Percentiles rank a stretch among this genome's conserved stretches.
phyloP scores from a whole-genome alignment of 768 basidiomycete species.

The Boletellus ananas region DNA sequence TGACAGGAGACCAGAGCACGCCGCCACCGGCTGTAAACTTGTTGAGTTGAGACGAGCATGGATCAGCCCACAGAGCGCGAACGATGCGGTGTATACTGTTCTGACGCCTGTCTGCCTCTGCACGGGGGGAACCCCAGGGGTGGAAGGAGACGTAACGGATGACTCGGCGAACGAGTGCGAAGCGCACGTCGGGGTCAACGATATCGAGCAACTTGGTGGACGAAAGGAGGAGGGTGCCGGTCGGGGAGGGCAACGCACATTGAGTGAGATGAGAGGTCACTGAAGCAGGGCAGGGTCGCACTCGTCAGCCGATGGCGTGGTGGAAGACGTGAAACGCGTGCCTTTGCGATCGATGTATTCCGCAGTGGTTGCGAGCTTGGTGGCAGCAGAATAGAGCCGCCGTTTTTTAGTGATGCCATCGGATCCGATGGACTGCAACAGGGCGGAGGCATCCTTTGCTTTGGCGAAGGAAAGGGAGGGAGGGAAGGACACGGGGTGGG shows the following conservation, averaged over 20 bases:
- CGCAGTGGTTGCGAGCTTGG: conserved; percentile 33
- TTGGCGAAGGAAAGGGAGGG: conserved; percentile 27
- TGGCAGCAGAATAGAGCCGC: conserved; percentile 38
- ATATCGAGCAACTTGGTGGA: conserved; percentile 32
- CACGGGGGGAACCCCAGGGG: conserved; percentile 70
- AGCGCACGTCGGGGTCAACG: conserved; percentile 33
- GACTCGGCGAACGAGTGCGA: conserved; percentile 47
- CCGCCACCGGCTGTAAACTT: conserved; percentile 56
- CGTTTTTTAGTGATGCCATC: conserved; percentile 32
- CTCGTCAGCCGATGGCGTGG: background rate
- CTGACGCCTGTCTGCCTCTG: conserved; percentile 55
- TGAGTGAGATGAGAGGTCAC: conserved; percentile 41
- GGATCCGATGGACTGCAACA: conserved; percentile 31
- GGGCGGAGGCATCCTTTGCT: conserved; percentile 31
- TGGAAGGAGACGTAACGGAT: conserved; percentile 69
- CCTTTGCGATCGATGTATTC: conserved; percentile 47
- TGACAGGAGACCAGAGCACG: conserved; percentile 61
- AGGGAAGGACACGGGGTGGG: conserved; percentile 21
- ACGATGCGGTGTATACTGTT: conserved; percentile 47
- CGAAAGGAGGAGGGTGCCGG: conserved; percentile 49
- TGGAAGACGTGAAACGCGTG: conserved; percentile 12
- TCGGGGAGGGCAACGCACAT: conserved; percentile 40
- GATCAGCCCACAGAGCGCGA: conserved; percentile 43
- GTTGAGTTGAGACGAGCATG: conserved; percentile 18
- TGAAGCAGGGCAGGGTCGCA: conserved; percentile 33